phyloP scores from a whole-genome alignment of 108 stramenopile genomes.

The Skeletonema menzelii region DNA sequence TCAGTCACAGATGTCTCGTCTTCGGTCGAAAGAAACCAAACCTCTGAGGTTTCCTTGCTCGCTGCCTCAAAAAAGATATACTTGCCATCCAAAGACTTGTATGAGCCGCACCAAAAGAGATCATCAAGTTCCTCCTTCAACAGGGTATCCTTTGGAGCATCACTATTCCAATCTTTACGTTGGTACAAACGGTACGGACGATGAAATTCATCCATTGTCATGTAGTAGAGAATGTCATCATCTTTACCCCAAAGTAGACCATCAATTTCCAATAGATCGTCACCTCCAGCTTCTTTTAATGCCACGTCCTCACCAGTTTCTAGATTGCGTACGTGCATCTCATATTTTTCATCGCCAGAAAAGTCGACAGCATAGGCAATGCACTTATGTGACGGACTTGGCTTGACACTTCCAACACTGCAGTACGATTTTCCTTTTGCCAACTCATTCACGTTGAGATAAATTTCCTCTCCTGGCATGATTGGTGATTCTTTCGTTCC shows the following conservation, averaged over 20 bases:
- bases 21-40: slow-evolving; percentile 71
- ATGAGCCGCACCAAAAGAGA: slow-evolving; percentile 54
- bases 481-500: slow-evolving; percentile 74
- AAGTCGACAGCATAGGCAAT: slow-evolving; percentile 92
- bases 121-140: slow-evolving; percentile 83
- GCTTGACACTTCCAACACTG: slow-evolving; percentile 66
- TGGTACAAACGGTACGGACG: slow-evolving; percentile 74
- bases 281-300: slow-evolving; percentile 59
- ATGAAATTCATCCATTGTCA: slow-evolving; percentile 84
- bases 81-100: slow-evolving; percentile 64
- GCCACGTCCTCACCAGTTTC: slow-evolving; percentile 60
- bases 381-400: slow-evolving; percentile 64
- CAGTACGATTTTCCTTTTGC: slow-evolving; percentile 83
- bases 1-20: slow-evolving; percentile 32
- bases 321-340: slow-evolving; percentile 74
- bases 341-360: slow-evolving; percentile 90
- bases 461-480: slow-evolving; percentile 69
- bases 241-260: slow-evolving; percentile 87
- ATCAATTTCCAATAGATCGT: slow-evolving; percentile 65
- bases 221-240: slow-evolving; percentile 74
- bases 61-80: slow-evolving; percentile 58
- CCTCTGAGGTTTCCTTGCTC: slow-evolving; percentile 85
- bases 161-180: slow-evolving; percentile 21
- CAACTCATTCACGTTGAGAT: slow-evolving; percentile 89
- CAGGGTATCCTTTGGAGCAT: slow-evolving; percentile 73